These are phyloP conservation scores for Pterulicium gracile DNA, from an alignment of 1,284 basidiomycete species.

Conservation along the genomic window DNA sequence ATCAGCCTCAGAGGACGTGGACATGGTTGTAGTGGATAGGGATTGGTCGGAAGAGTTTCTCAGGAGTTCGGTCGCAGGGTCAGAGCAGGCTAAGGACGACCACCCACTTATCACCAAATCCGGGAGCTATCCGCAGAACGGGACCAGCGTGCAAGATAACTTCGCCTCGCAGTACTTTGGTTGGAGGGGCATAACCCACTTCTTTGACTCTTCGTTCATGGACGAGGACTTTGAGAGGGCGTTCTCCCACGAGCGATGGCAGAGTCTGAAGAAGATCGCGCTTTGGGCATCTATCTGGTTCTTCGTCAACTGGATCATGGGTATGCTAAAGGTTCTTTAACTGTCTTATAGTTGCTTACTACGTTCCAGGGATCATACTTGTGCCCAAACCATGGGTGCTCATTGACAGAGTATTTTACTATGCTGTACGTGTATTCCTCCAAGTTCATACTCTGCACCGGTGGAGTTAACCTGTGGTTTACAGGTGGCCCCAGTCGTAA, in stretches of 20 bases:
- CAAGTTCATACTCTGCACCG: slow-evolving; percentile 15
- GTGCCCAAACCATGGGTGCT: slow-evolving; percentile 33
- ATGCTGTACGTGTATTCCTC: slow-evolving; percentile 26
- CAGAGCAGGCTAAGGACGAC: background rate
- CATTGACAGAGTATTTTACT: slow-evolving; percentile 44
- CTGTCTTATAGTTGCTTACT: slow-evolving; percentile 15
- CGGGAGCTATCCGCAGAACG: background rate
- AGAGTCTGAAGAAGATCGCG: background rate
- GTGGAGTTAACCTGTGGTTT: background rate
- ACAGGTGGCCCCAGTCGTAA: background rate
- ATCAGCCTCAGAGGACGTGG: background rate
- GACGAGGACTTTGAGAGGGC: background rate
- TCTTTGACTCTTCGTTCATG: background rate
- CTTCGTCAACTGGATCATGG: background rate
- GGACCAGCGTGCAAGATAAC: background rate
- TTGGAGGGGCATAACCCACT: background rate
- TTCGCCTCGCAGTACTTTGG: background rate
- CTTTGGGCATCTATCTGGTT: background rate
- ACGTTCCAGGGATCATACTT: slow-evolving; percentile 36
- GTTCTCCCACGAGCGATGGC: background rate
- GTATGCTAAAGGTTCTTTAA: background rate
- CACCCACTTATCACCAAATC: no score
- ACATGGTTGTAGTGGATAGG: background rate
- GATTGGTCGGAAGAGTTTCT: slow-evolving; percentile 1
- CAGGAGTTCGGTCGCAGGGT: background rate